A percentile compares a stretch with the other conserved stretches of the same genome.
Conservation (phyloP, 768 basidiomycete genomes). For the Mycena indigotica region DNA sequence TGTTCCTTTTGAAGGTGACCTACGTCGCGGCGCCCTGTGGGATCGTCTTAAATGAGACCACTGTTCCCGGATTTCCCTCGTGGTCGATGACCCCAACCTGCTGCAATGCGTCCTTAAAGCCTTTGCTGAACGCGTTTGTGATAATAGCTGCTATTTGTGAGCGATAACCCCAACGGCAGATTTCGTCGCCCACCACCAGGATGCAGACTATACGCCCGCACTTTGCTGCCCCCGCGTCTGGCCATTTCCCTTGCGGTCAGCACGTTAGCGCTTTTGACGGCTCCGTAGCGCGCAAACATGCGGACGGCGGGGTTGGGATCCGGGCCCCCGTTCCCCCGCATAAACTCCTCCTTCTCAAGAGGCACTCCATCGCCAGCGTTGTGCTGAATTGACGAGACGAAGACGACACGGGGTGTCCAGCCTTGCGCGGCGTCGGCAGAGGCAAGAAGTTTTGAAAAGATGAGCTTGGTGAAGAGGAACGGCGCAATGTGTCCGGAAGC, state of each 20-base stretch:
- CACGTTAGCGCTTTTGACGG: constrained; percentile 8
- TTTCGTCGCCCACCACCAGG: constrained; percentile 3
- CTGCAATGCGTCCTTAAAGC: not conserved
- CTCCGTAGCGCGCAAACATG: not conserved
- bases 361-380: not conserved
- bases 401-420: constrained; percentile 8
- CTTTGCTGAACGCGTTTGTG: not conserved
- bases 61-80: not conserved
- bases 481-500: not conserved
- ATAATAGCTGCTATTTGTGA: not conserved
- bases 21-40: constrained; percentile 12
- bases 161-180: not conserved
- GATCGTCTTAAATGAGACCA: not conserved
- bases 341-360: not conserved
- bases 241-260: constrained; percentile 1
- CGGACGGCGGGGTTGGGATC: not conserved
- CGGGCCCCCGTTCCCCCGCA: not conserved
- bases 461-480: constrained; percentile 7
- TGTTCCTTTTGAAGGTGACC: not conserved
- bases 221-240: not conserved
- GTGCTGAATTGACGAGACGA: not conserved
- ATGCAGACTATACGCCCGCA: not conserved
- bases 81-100: not conserved
- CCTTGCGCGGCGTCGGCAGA: not conserved
- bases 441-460: constrained; percentile 11